Conservation (phyloP, 768 basidiomycete genomes). For the Guyanaporus albipodus region DNA sequence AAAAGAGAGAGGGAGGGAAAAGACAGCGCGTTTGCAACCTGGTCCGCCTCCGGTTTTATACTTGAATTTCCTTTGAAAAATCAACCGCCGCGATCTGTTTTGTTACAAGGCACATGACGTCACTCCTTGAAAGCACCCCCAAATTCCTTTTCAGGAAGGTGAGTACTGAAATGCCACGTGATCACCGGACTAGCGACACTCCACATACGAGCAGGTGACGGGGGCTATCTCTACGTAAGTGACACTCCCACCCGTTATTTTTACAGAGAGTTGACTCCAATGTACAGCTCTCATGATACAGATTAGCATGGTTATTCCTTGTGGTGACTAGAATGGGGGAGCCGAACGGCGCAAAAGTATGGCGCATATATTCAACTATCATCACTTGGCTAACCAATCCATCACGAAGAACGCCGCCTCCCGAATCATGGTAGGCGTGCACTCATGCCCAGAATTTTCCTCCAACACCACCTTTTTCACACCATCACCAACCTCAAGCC, state of each 20-base stretch:
- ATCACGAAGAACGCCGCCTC: slow-evolving; percentile 34
- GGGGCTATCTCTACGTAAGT: too few relatives aligned
- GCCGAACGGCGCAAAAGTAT: too few relatives aligned
- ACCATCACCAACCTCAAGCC: slow-evolving; percentile 53
- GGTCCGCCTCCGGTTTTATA: slow-evolving; percentile 21
- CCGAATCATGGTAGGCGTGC: slow-evolving; percentile 56
- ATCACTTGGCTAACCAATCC: slow-evolving; percentile 24
- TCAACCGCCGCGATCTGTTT: slow-evolving; percentile 11
- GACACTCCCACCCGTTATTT: too few relatives aligned
- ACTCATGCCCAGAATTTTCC: slow-evolving; percentile 57
- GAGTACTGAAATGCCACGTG: slow-evolving; percentile 10
- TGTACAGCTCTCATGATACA: too few relatives aligned
- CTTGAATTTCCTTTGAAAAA: slow-evolving; percentile 8
- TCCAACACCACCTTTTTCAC: slow-evolving; percentile 54
- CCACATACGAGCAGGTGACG: too few relatives aligned
- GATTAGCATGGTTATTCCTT: too few relatives aligned
- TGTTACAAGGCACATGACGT: slow-evolving; percentile 26
- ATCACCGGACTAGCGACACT: too few relatives aligned
- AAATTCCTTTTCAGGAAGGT: slow-evolving; percentile 9
- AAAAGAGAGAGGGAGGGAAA: slow-evolving; percentile 3
- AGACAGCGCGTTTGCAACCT: neutral
- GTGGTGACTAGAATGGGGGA: too few relatives aligned
- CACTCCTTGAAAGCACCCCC: slow-evolving; percentile 6
- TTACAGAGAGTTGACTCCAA: too few relatives aligned
- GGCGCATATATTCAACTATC: neutral